Evolutionary conservation across 257 asterid genomes (phyloP).

Genomic region (Primulina huaijiensis): DNA sequence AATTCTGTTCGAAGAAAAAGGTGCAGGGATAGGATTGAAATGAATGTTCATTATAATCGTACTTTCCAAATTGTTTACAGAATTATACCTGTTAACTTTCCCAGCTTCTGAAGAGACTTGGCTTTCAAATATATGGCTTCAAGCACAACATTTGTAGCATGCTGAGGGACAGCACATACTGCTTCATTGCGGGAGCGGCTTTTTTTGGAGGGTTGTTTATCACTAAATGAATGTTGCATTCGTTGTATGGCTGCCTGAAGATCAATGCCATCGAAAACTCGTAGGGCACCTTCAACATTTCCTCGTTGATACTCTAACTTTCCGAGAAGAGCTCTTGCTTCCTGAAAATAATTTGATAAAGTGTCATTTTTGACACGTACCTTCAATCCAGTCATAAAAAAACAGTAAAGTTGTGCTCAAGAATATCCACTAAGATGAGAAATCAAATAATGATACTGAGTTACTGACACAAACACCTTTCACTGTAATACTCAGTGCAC

Average conservation of each 20-base stretch:
- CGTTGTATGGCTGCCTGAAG: slow-evolving; percentile 87
- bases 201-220: slow-evolving; percentile 68
- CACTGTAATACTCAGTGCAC: slow-evolving; percentile 8
- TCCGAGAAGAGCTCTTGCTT: slow-evolving; percentile 98
- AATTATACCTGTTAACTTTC: slow-evolving; percentile 65
- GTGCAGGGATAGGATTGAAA: slow-evolving; percentile 6
- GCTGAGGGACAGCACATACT: slow-evolving; percentile 55
- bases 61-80: slow-evolving; percentile 16
- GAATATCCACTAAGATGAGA: slow-evolving; percentile 17
- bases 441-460: slow-evolving; percentile 16
- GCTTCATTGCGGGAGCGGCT: slow-evolving; percentile 69
- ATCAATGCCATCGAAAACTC: slow-evolving; percentile 96
- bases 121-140: slow-evolving; percentile 97
- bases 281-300: slow-evolving; percentile 91
- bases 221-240: slow-evolving; percentile 62
- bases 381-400: slow-evolving; percentile 29
- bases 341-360: slow-evolving; percentile 55
- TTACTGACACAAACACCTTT: slow-evolving; percentile 7
- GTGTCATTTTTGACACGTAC: slow-evolving; percentile 31
- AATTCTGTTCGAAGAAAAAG: slow-evolving; percentile 14
- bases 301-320: slow-evolving; percentile 98
- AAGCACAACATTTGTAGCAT: slow-evolving; percentile 85
- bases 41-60: not conserved
- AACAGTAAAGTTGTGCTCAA: slow-evolving; percentile 29
- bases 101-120: slow-evolving; percentile 92